Conservation (phyloP, 1,139 yeast genomes). For the Blastobotrys proliferans region DNA sequence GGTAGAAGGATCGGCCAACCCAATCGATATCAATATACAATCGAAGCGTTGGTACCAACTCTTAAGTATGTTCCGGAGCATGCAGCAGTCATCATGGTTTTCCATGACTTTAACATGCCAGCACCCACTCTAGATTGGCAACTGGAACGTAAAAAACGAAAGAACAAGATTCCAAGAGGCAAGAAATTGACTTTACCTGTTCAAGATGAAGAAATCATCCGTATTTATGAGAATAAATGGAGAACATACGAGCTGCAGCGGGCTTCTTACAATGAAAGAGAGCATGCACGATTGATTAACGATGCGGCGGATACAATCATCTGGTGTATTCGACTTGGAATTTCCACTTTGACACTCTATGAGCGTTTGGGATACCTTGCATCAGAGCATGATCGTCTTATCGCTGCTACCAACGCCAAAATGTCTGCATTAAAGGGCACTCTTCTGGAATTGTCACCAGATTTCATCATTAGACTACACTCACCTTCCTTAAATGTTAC, state of each 20-base stretch:
- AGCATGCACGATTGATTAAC: not conserved
- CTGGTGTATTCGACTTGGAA: conserved; percentile 9
- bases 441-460: not conserved
- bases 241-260: not conserved
- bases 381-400: conserved; percentile 1
- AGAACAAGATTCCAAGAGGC: not conserved
- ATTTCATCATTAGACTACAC: conserved; percentile 2
- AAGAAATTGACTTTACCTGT: not conserved
- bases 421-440: conserved; percentile 1
- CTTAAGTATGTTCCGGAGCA: conserved; percentile 12
- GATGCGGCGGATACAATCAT: conserved; percentile 7
- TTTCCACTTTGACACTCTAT: conserved; percentile 9
- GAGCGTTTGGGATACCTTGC: conserved; percentile 6
- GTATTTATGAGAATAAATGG: not conserved
- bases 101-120: not conserved
- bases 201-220: conserved; percentile 1
- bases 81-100: conserved; percentile 3
- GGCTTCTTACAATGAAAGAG: conserved; percentile 1
- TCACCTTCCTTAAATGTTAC: conserved; percentile 3
- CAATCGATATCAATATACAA: too few species aligned
- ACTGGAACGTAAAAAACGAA: too few species aligned
- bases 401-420: not conserved
- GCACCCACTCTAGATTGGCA: too few species aligned
- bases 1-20: too few species aligned
- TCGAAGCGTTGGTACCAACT: not conserved